A percentile compares a stretch with the other conserved stretches of the same genome.
Evolutionary conservation across 2,329 filamentous ascomycete genomes (phyloP).

Genomic region (Penicillium thymicola): DNA sequence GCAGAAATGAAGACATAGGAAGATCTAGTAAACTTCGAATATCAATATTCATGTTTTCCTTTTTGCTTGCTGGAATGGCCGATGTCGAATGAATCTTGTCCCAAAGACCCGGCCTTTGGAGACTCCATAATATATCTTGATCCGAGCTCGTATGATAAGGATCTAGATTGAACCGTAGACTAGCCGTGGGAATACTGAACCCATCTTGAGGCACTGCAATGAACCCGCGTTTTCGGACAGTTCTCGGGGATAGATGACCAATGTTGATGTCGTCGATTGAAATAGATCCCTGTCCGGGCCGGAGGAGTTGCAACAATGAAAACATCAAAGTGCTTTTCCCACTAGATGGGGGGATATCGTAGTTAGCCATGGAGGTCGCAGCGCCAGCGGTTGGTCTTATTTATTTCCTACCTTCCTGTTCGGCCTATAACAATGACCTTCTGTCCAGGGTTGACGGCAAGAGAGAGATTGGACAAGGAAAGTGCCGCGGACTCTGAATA

Average conservation of each 20-base stretch:
- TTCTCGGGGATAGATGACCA: not conserved
- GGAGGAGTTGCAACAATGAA: not conserved
- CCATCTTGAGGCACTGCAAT: slow-evolving; percentile 12
- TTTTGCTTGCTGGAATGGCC: not conserved
- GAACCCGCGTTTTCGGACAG: slow-evolving; percentile 3
- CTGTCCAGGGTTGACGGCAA: not conserved
- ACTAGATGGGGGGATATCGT: not conserved
- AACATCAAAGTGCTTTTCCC: not conserved
- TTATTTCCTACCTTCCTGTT: slow-evolving; percentile 1
- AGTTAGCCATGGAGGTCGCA: not conserved
- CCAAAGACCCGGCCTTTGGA: slow-evolving; percentile 1
- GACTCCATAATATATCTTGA: not conserved
- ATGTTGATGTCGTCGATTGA: slow-evolving; percentile 1
- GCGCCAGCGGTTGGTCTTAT: not conserved
- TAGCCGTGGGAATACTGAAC: slow-evolving; percentile 2
- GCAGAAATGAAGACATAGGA: slow-evolving; percentile 3
- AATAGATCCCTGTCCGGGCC: not conserved
- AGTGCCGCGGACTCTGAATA: not conserved
- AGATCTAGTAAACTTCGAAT: not conserved
- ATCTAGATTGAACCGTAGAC: slow-evolving; percentile 8
- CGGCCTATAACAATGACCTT: not conserved
- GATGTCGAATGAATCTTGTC: not conserved
- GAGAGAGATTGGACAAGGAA: not conserved
- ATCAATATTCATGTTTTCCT: not conserved
- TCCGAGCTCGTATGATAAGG: slow-evolving; percentile 1